Conservation (phyloP, 805 yeast species). For the Brettanomyces naardenensis region DNA sequence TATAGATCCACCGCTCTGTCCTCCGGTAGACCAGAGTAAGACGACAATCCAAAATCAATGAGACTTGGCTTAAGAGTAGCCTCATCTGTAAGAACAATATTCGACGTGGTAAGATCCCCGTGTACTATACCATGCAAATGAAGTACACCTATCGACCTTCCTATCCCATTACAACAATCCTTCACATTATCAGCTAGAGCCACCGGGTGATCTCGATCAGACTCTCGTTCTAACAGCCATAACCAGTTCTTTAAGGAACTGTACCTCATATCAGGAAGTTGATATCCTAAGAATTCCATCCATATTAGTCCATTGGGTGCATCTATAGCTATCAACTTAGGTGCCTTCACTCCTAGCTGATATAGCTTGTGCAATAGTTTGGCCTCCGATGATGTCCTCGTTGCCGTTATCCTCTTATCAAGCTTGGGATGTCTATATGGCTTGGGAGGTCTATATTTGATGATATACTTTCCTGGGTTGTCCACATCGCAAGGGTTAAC, state of each 20-base stretch:
- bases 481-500: constrained; percentile 18
- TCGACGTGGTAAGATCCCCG: constrained; percentile 92
- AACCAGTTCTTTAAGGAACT: constrained; percentile 68
- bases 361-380: constrained; percentile 56
- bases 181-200: constrained; percentile 31
- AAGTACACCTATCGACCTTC: constrained; percentile 57
- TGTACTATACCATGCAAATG: constrained; percentile 79
- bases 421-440: constrained; percentile 83
- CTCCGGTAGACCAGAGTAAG: constrained; percentile 67
- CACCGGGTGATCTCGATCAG: constrained; percentile 7
- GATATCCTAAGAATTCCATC: constrained; percentile 74
- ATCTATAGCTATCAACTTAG: constrained; percentile 71
- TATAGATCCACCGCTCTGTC: constrained; percentile 97
- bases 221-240: constrained; percentile 47
- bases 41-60: constrained; percentile 89
- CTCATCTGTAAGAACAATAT: constrained; percentile 45
- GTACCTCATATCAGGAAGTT: constrained; percentile 38
- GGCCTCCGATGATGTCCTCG: constrained; percentile 79
- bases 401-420: constrained; percentile 68
- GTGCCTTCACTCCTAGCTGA: constrained; percentile 57
- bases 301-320: constrained; percentile 71
- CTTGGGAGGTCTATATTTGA: constrained; percentile 84
- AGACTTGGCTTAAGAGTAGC: constrained; percentile 26
- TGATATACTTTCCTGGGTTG: constrained; percentile 38
- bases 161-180: constrained; percentile 45